Evolutionary conservation across 495 filamentous ascomycete species (phyloP).

Genomic region (Letharia columbiana): DNA sequence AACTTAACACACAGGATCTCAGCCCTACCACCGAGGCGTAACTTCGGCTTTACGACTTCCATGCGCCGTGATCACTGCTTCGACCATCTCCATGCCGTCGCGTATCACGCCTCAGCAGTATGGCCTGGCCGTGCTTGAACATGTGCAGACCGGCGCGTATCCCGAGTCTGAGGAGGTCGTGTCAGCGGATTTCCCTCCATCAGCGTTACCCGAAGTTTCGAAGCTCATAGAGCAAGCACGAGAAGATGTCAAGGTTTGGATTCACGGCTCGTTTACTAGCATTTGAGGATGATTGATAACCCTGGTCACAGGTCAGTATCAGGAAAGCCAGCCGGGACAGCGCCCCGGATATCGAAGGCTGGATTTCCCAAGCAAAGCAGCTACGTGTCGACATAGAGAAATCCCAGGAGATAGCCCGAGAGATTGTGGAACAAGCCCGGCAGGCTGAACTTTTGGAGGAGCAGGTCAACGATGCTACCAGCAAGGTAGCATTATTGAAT

Average conservation of each 20-base stretch:
- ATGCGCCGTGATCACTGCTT: background rate
- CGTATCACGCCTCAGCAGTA: conserved; percentile 36
- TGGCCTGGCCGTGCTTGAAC: conserved; percentile 61
- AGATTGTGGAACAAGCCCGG: conserved; percentile 66
- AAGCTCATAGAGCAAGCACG: conserved; percentile 57
- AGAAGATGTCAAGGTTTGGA: conserved; percentile 57
- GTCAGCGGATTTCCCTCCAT: conserved; percentile 50
- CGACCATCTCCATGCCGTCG: conserved; percentile 25
- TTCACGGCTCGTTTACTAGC: background rate
- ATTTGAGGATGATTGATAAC: background rate
- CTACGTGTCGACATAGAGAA: conserved; percentile 74
- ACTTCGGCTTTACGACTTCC: background rate
- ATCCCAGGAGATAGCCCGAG: conserved; percentile 60
- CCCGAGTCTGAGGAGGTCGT: conserved; percentile 63
- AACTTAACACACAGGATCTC: background rate
- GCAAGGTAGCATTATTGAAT: conserved; percentile 60
- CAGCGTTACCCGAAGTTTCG: conserved; percentile 53
- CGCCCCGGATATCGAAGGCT: conserved; percentile 68
- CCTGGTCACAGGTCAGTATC: conserved; percentile 52
- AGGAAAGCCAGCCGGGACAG: conserved; percentile 62
- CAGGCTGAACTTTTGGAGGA: conserved; percentile 50
- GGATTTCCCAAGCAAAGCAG: conserved; percentile 73
- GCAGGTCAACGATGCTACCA: conserved; percentile 54
- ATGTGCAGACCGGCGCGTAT: conserved; percentile 60
- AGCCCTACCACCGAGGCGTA: conserved; percentile 2